Evolutionary conservation across 441 rosid genomes (phyloP), one percentile per base, ranked within the genome.

Genomic region (Raphanus hybrid): DNA sequence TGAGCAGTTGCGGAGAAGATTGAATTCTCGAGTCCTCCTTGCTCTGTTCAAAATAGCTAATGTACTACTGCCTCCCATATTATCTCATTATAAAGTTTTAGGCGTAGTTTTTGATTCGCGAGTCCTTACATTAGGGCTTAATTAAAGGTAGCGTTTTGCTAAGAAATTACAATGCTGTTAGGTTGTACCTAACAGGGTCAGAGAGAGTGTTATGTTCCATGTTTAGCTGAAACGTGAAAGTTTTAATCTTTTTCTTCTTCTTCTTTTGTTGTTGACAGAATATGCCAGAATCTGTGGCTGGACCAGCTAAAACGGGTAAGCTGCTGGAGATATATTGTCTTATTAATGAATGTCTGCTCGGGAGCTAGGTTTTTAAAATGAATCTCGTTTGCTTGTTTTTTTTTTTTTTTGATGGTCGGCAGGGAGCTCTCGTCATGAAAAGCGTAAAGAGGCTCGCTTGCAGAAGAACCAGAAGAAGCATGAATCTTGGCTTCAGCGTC

Each of bases 391-490:
- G 6, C 6, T 27, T n/a, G 10, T 69, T 60, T 20, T 8, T 78
- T 62, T 78, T 62, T 29, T 29, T 29, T 29, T 29, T 29, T 29
- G 52, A 64, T 78, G 50, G 41, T 64, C 34, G 8, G 6, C 64
- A 79, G 91, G 74, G 34, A 79, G 70, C 74, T 84, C 94, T 29
- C 91, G 97, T 29, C 84, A 65, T 35, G 87, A 89, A 23, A 86
- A 73, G 78, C 83, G 97, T n/a, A 93, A 91, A 76, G 92, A 90
- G 79, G 90, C 87, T 77, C 79, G 92, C n/a, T 41, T 79, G 64
- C 78, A 67, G 45, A 84, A 81, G 78, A 89, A 78, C 43, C 84
- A 83, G 80, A 72, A 57, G 41, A 88, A 87, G 66, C 77, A 84
- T 76, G 83, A 90, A 43, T 80, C 86, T 60, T 87, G 97, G 93